phyloP scores from a whole-genome alignment of 306 rosid genomes.

The Cotoneaster glaucophyllus region DNA sequence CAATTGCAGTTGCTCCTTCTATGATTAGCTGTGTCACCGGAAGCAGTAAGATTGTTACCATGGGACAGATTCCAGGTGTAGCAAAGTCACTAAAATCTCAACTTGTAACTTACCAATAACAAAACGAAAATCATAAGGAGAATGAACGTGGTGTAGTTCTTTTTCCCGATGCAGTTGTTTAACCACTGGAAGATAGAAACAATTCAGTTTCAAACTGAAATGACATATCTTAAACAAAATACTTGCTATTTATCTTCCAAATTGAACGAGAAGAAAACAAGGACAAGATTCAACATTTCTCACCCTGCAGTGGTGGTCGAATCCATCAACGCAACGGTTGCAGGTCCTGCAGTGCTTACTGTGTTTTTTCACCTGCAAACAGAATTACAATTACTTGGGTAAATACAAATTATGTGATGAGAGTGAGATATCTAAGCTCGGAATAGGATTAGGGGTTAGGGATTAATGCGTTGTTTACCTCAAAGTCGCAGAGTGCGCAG shows the following conservation, averaged over 20 bases:
- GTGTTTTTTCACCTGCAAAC: slow-evolving; percentile 60
- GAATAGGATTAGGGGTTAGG: too few species aligned
- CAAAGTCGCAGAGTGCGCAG: slow-evolving; percentile 71
- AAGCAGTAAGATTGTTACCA: background rate
- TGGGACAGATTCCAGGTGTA: background rate
- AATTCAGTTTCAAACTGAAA: background rate
- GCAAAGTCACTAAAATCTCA: slow-evolving; percentile 1
- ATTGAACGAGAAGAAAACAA: background rate
- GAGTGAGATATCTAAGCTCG: background rate
- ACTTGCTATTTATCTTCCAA: background rate
- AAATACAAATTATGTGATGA: background rate
- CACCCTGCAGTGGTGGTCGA: slow-evolving; percentile 97
- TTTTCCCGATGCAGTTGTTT: slow-evolving; percentile 93
- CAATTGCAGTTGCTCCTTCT: slow-evolving; percentile 83
- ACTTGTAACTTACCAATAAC: slow-evolving; percentile 51
- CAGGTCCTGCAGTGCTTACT: slow-evolving; percentile 96
- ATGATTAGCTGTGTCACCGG: slow-evolving; percentile 46
- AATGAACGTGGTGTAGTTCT: slow-evolving; percentile 81
- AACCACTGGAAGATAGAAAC: slow-evolving; percentile 56
- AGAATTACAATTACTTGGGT: background rate
- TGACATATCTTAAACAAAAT: too few species aligned
- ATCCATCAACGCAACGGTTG: slow-evolving; percentile 92
- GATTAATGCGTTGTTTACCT: slow-evolving; percentile 29
- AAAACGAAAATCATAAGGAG: slow-evolving; percentile 73
- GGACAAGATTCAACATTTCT: background rate